Evolutionary conservation across 2,329 filamentous ascomycete species (phyloP), one percentile per base, ranked within the genome.

Genomic region (Xylariales sp.): DNA sequence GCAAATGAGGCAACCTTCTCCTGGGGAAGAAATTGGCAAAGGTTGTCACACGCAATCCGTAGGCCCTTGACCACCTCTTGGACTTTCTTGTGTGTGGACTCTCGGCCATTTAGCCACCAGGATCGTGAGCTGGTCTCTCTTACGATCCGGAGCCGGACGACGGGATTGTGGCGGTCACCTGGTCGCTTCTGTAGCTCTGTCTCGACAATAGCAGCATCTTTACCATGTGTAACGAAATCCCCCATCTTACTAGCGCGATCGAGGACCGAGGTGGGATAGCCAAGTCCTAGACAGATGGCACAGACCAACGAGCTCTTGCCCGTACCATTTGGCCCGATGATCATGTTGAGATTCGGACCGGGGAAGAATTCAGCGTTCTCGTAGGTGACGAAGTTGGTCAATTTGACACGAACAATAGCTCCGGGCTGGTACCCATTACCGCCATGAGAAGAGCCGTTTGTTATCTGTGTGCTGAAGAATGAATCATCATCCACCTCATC

Each of bases 221-320:
- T 81, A 27, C 88, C 89, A 61, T 96, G 86, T 64, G 97, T 97
- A 52, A 98, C 89, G 57, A 93, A 98, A 56, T 95, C 90, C 42
- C 84, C 83, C 44, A 91, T 71, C 11, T 88, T 82, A 54, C 86
- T 89, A 5, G 90, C 89, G 46, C 93, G 83, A 12, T 91, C 93
- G 12, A 98, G 75, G 54, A 90, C 80, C 63, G 84, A 79, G 18
- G 90, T 82, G 22, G 80, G 78, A 72, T 85, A 96, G 35, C 93
- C 93, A 19, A 98, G 69, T 3, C 93, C 93, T 11, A 98, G 68
- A 57, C 93, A 97, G 51, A 98, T 95, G 32, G 93, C 93, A 64
- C 93, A 98, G 31, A 98, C 91, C 19, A 98, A 73, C 0, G 93
- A 96, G 65, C 91, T 97, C 66, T 98, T 98, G 42, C 93, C 93